Conservation (phyloP, 441 rosid species). For the Populus hybrid region DNA sequence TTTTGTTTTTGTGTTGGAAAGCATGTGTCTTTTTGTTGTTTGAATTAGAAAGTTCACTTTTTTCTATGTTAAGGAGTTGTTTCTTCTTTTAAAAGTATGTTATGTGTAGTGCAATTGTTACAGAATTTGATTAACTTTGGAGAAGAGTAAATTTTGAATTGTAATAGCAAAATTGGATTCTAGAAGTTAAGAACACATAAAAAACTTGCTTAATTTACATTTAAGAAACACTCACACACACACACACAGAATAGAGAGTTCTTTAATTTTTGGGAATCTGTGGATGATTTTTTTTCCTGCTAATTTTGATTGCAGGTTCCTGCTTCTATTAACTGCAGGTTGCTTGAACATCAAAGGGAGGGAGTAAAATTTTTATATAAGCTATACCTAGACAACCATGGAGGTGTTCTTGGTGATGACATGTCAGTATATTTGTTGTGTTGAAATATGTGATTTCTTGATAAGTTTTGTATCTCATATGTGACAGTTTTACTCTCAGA, state of each 20-base stretch:
- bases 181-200: neutral
- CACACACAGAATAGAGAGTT: neutral
- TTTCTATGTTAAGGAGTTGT: neutral
- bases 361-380: conserved; percentile 76
- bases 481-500: neutral
- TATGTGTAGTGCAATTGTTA: neutral
- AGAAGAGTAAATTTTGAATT: neutral
- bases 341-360: conserved; percentile 87
- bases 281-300: neutral
- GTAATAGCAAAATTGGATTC: neutral
- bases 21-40: neutral
- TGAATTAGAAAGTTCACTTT: neutral
- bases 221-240: neutral
- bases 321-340: conserved; percentile 81
- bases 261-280: neutral
- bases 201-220: neutral
- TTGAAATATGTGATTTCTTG: neutral
- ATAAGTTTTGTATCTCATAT: neutral
- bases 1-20: neutral
- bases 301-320: conserved; percentile 58
- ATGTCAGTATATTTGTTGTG: conserved; percentile 51
- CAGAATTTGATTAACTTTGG: neutral
- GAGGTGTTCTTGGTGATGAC: conserved; percentile 97
- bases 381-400: conserved; percentile 72
- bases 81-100: neutral